Evolutionary conservation across 768 basidiomycete species (phyloP).

Genomic region (Kwoniella dejecticola): DNA sequence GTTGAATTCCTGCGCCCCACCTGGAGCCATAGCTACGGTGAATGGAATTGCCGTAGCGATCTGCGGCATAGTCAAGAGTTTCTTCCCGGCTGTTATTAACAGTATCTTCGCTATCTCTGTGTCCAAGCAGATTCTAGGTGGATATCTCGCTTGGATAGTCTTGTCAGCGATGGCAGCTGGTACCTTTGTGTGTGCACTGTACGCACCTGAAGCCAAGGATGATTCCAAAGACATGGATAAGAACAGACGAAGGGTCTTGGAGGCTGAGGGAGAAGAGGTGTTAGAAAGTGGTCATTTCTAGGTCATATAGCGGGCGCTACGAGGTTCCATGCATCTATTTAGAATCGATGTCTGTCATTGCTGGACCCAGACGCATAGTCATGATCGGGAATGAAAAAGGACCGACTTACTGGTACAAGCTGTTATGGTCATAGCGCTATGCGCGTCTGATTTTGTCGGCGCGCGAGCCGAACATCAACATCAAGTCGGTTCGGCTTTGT

Average conservation of each 20-base stretch:
- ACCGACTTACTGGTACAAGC: too few species aligned
- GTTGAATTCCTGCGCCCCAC: slow-evolving; percentile 25
- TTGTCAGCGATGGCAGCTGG: slow-evolving; percentile 20
- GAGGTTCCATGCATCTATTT: too few species aligned
- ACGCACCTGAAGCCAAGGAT: slow-evolving; percentile 8
- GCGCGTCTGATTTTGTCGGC: too few species aligned
- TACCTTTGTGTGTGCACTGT: slow-evolving; percentile 16
- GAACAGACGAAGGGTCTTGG: slow-evolving; percentile 10
- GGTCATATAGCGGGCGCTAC: too few species aligned
- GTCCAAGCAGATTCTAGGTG: slow-evolving; percentile 16
- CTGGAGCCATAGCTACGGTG: slow-evolving; percentile 25
- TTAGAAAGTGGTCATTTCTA: slow-evolving; percentile 25
- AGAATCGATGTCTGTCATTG: too few species aligned
- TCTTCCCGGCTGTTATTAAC: slow-evolving; percentile 34
- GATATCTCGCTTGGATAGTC: slow-evolving; percentile 30
- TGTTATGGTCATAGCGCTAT: too few species aligned
- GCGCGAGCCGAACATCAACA: too few species aligned
- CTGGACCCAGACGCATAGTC: too few species aligned
- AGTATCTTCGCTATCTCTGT: slow-evolving; percentile 29
- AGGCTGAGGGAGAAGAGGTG: slow-evolving; percentile 23
- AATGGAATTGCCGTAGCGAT: slow-evolving; percentile 30
- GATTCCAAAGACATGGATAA: not conserved
- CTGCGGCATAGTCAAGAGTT: slow-evolving; percentile 29
- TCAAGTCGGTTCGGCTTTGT: too few species aligned
- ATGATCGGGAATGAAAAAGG: too few species aligned